A percentile compares a stretch with the other conserved stretches of the same genome.
Conservation (phyloP, 345 rosid genomes). For the Gossypium anomalum region DNA sequence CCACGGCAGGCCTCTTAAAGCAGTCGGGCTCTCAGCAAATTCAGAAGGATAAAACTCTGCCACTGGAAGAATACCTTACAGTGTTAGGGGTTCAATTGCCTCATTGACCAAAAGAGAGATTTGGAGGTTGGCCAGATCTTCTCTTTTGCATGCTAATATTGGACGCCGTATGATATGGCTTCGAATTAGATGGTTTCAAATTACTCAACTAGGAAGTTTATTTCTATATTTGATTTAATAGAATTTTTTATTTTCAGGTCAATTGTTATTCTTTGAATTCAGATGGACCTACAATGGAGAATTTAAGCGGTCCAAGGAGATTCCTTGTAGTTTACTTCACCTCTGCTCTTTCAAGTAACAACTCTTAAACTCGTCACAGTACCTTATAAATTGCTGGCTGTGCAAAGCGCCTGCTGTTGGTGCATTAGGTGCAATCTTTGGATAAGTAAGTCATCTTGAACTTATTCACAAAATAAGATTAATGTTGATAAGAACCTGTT, state of each 20-base stretch:
- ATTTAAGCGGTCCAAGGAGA: too few species aligned
- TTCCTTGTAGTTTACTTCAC: too few species aligned
- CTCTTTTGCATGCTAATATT: conserved; percentile 75
- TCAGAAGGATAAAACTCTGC: too few species aligned
- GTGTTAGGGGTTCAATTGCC: conserved; percentile 36
- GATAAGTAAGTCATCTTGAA: conserved; percentile 49
- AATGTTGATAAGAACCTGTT: background rate
- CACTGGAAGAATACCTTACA: too few species aligned
- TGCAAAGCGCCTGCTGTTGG: conserved; percentile 76
- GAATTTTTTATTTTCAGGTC: too few species aligned
- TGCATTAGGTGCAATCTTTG: conserved; percentile 87
- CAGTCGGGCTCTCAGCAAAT: too few species aligned
- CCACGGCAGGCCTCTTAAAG: too few species aligned
- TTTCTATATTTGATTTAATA: too few species aligned
- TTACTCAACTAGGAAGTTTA: too few species aligned
- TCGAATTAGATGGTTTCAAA: background rate
- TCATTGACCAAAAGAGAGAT: conserved; percentile 66
- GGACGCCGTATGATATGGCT: conserved; percentile 69
- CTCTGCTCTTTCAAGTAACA: too few species aligned
- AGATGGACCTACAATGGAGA: conserved; percentile 16
- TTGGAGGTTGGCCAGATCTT: conserved; percentile 59
- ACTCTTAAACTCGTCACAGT: too few species aligned
- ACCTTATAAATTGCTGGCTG: conserved; percentile 50
- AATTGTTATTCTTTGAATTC: conserved; percentile 57
- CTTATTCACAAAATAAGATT: background rate